A percentile compares a stretch with the other conserved stretches of the same genome.
These are phyloP conservation scores for Metarhizium humberi DNA, from an alignment of 2,329 filamentous ascomycete species.

Conservation along the genomic window DNA sequence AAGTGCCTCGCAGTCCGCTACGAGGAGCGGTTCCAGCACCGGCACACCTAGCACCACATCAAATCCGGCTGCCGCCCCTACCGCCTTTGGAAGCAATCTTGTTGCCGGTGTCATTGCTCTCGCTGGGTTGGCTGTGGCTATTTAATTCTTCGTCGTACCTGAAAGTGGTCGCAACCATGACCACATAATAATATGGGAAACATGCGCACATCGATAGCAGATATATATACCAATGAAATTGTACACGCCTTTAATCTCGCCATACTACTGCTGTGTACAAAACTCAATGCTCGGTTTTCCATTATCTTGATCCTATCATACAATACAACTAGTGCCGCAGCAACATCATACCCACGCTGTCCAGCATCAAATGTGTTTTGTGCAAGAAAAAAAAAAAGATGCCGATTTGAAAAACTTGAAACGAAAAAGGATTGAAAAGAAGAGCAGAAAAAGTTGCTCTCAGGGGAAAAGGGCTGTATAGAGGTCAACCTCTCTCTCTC, in stretches of 20 bases:
- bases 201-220: not conserved
- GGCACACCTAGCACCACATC: constrained; percentile 6
- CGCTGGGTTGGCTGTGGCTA: constrained; percentile 11
- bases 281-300: not conserved
- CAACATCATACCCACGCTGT: constrained; percentile 10
- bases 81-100: constrained; percentile 10
- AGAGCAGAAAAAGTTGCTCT: not conserved
- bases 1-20: not conserved
- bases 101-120: constrained; percentile 13
- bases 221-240: not conserved
- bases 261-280: not conserved
- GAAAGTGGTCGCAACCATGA: too few relatives aligned
- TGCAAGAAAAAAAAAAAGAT: not conserved
- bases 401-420: constrained; percentile 1
- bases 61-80: constrained; percentile 14
- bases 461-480: not conserved
- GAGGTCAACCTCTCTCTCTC: not conserved
- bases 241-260: not conserved
- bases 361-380: constrained; percentile 9
- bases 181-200: too few relatives aligned
- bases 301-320: constrained; percentile 8
- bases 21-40: not conserved
- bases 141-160: not conserved
- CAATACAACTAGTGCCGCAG: constrained; percentile 10
- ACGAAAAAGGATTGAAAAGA: constrained; percentile 1